phyloP scores from a whole-genome alignment of 345 rosid genomes.

The Sonneratia alba region DNA sequence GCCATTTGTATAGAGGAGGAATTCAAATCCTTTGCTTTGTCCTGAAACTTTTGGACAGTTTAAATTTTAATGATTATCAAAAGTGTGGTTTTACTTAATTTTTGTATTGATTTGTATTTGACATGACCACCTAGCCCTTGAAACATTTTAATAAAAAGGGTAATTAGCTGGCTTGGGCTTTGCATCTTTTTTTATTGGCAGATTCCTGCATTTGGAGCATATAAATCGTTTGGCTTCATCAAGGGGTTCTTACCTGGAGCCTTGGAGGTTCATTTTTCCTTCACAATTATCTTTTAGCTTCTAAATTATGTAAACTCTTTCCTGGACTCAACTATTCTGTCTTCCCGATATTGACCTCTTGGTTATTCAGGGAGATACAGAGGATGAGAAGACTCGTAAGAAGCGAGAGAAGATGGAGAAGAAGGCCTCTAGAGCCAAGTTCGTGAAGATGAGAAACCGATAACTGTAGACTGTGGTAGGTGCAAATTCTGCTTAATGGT shows the following conservation, averaged over 20 bases:
- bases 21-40: not conserved
- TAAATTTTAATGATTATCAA: not conserved
- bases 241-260: conserved; percentile 52
- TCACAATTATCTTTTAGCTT: conserved; percentile 8
- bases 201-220: conserved; percentile 76
- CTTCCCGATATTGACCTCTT: not conserved
- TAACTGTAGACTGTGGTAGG: conserved; percentile 7
- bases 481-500: not conserved
- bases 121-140: not conserved
- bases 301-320: not conserved
- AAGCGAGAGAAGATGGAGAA: conserved; percentile 93
- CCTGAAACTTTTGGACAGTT: not conserved
- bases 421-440: conserved; percentile 59
- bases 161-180: not conserved
- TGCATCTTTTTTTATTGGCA: conserved; percentile 10
- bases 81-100: not conserved
- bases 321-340: not conserved
- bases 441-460: conserved; percentile 50
- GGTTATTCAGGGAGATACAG: conserved; percentile 44
- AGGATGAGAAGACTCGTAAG: conserved; percentile 80
- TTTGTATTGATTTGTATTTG: not conserved
- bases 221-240: conserved; percentile 50
- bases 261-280: conserved; percentile 45
- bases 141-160: not conserved
- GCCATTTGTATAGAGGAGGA: not conserved